phyloP scores from a whole-genome alignment of 1,284 basidiomycete species.

The Trichosporon sp. region DNA sequence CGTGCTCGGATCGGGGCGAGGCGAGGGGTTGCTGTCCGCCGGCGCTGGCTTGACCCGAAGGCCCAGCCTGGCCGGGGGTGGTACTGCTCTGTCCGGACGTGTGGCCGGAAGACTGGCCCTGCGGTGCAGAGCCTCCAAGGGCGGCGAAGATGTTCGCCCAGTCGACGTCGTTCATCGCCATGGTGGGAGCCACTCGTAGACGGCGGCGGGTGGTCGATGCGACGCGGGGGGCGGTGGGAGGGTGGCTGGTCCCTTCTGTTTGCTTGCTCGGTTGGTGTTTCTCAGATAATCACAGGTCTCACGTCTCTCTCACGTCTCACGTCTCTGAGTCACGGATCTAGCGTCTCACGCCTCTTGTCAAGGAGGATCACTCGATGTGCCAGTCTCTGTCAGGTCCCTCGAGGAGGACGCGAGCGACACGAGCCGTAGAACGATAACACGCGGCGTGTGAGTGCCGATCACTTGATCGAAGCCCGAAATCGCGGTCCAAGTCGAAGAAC shows the following conservation, averaged over 20 bases:
- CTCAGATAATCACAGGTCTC: too few species aligned
- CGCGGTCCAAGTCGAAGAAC: not conserved
- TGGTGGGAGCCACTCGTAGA: not conserved
- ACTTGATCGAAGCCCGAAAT: not conserved
- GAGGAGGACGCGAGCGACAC: too few species aligned
- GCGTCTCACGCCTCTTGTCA: too few species aligned
- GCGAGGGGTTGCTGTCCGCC: not conserved
- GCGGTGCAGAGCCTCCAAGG: not conserved
- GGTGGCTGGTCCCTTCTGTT: not conserved
- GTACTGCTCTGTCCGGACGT: not conserved
- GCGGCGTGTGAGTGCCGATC: not conserved
- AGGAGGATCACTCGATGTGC: too few species aligned
- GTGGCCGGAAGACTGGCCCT: too few species aligned
- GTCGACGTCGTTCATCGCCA: constrained; percentile 1
- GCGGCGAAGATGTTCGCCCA: constrained; percentile 1
- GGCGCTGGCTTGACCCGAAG: too few species aligned
- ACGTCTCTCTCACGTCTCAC: too few species aligned
- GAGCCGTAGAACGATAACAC: too few species aligned
- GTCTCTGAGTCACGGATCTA: too few species aligned
- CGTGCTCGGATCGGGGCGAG: not conserved
- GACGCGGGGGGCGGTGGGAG: not conserved
- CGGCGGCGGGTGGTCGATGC: not conserved
- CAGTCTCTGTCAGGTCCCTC: too few species aligned
- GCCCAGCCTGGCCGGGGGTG: not conserved
- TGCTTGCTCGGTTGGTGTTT: too few species aligned